Evolutionary conservation across 805 yeast genomes (phyloP).

Genomic region (Komagataella phaffii): DNA sequence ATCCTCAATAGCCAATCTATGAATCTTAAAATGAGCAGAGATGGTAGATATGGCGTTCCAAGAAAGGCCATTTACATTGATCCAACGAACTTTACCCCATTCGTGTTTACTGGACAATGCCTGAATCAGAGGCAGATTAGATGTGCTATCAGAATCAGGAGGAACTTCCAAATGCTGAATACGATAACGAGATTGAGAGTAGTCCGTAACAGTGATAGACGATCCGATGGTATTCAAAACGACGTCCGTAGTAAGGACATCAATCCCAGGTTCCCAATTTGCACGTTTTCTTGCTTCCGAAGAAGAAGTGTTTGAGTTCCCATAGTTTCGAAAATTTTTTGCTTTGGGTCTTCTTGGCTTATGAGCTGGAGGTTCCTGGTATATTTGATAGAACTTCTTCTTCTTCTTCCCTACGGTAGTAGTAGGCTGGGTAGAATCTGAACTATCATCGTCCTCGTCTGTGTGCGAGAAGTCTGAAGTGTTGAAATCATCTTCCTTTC

Average conservation of each 20-base stretch:
- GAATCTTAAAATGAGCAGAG: slow-evolving; percentile 29
- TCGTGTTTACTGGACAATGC: slow-evolving; percentile 22
- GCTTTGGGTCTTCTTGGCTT: slow-evolving; percentile 2
- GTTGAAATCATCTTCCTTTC: slow-evolving; percentile 17
- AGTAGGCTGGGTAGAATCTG: neutral
- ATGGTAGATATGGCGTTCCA: slow-evolving; percentile 43
- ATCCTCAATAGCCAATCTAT: slow-evolving; percentile 45
- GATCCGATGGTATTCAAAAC: slow-evolving; percentile 39
- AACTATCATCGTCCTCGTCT: slow-evolving; percentile 5
- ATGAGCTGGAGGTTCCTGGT: neutral
- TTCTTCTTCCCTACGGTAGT: neutral
- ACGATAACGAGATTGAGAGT: slow-evolving; percentile 27
- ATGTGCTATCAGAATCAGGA: slow-evolving; percentile 7
- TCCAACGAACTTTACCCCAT: slow-evolving; percentile 42
- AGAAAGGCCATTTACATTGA: slow-evolving; percentile 45
- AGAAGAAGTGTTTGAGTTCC: slow-evolving; percentile 21
- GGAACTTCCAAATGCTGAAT: slow-evolving; percentile 28
- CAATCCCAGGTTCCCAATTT: slow-evolving; percentile 50
- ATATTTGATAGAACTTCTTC: neutral
- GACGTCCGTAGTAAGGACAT: slow-evolving; percentile 35
- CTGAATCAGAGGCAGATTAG: slow-evolving; percentile 10
- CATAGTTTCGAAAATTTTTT: slow-evolving; percentile 14
- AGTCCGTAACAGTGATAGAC: slow-evolving; percentile 38
- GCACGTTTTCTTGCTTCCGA: slow-evolving; percentile 24
- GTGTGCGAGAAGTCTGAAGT: slow-evolving; percentile 4